Evolutionary conservation across 345 rosid genomes (phyloP).

Genomic region (Populus alba): DNA sequence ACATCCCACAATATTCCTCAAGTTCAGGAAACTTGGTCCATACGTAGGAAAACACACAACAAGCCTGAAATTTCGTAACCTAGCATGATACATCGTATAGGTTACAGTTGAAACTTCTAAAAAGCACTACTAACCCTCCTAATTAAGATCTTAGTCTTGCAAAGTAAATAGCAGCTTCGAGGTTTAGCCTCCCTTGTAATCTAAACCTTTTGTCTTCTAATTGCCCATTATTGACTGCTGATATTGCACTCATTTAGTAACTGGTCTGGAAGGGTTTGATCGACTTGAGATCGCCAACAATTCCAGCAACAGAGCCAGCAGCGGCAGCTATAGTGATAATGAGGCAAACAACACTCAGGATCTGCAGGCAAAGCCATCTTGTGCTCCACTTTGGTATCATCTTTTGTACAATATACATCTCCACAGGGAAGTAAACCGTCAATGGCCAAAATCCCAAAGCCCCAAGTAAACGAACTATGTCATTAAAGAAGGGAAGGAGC

Average conservation of each 20-base stretch:
- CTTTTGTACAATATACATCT: conserved; percentile 78
- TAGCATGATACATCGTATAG: no score
- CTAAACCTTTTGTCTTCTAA: no score
- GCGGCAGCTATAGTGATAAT: conserved; percentile 68
- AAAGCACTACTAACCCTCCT: no score
- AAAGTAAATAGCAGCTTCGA: no score
- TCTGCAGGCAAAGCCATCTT: conserved; percentile 69
- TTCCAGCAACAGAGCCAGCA: conserved; percentile 76
- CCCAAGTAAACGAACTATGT: conserved; percentile 75
- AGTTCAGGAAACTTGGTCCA: no score
- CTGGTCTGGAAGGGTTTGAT: conserved; percentile 61
- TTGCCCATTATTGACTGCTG: background rate
- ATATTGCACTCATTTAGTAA: conserved; percentile 18
- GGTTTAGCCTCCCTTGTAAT: no score
- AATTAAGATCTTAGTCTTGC: no score
- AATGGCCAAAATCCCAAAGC: conserved; percentile 94
- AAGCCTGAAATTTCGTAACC: no score
- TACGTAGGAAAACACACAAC: no score
- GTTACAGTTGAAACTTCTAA: no score
- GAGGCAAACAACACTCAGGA: conserved; percentile 68
- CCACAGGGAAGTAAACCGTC: conserved; percentile 83
- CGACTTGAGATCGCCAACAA: conserved; percentile 53
- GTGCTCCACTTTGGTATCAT: conserved; percentile 71
- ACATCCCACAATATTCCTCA: no score
- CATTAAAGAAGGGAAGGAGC: conserved; percentile 87